Evolutionary conservation across 306 rosid genomes (phyloP).

Genomic region (Rosa lucieae): DNA sequence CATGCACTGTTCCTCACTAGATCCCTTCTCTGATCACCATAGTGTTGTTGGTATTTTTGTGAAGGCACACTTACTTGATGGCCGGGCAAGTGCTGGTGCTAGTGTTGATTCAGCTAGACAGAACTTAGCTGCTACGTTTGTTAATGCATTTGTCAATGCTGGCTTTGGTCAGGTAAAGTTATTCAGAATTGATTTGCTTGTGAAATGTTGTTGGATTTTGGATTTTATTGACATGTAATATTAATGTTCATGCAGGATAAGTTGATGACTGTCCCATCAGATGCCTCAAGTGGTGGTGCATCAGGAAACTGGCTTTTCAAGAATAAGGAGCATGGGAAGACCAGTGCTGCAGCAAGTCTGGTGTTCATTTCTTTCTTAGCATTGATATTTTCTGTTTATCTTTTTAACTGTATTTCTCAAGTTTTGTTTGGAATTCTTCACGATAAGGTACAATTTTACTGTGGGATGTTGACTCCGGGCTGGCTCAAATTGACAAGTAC

Average conservation of each 20-base stretch:
- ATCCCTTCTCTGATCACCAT: background rate
- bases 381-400: no score
- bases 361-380: constrained; percentile 41
- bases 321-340: constrained; percentile 97
- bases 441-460: no score
- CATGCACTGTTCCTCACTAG: background rate
- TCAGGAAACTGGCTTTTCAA: constrained; percentile 97
- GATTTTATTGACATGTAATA: constrained; percentile 9
- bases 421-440: no score
- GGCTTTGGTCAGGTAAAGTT: constrained; percentile 91
- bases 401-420: no score
- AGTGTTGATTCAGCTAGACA: constrained; percentile 99
- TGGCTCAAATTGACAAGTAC: constrained; percentile 92
- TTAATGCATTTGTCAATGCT: constrained; percentile 98
- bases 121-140: constrained; percentile 98
- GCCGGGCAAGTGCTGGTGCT: constrained; percentile 98
- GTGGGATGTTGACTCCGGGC: no score
- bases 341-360: constrained; percentile 99
- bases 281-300: constrained; percentile 66
- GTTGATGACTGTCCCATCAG: constrained; percentile 81
- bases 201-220: constrained; percentile 5
- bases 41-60: constrained; percentile 17
- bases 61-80: constrained; percentile 98
- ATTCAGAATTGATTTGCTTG: constrained; percentile 17
- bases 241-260: constrained; percentile 66